Evolutionary conservation across 1,284 basidiomycete species (phyloP).

Genomic region (Ganoderma meredithae): DNA sequence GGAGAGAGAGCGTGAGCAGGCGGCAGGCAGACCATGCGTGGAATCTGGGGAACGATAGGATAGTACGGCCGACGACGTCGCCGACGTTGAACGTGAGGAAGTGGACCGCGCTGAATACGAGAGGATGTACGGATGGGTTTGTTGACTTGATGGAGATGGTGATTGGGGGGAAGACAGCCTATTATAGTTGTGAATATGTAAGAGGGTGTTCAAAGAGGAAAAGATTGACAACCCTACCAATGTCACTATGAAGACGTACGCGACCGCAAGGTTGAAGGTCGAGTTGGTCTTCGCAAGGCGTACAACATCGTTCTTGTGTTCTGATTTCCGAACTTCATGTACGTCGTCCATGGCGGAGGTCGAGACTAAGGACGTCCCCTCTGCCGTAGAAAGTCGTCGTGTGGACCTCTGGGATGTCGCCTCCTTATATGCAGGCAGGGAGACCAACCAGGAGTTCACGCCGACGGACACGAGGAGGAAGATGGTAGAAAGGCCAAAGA

Average conservation of each 20-base stretch:
- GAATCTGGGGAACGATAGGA: slow-evolving; percentile 72
- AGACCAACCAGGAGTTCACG: slow-evolving; percentile 64
- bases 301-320: slow-evolving; percentile 47
- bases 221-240: slow-evolving; percentile 59
- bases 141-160: slow-evolving; percentile 79
- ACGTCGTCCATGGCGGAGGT: slow-evolving; percentile 17
- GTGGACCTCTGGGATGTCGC: slow-evolving; percentile 51
- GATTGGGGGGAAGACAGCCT: slow-evolving; percentile 89
- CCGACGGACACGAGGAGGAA: slow-evolving; percentile 63
- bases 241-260: slow-evolving; percentile 81
- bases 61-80: slow-evolving; percentile 80
- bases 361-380: slow-evolving; percentile 20
- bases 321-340: slow-evolving; percentile 18
- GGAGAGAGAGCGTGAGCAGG: slow-evolving; percentile 68
- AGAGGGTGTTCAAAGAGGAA: background rate
- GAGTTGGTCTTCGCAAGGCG: slow-evolving; percentile 71
- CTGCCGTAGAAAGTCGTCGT: slow-evolving; percentile 18
- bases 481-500: slow-evolving; percentile 73
- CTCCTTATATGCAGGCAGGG: slow-evolving; percentile 62
- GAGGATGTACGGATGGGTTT: slow-evolving; percentile 62
- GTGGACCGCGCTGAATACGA: slow-evolving; percentile 75
- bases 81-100: slow-evolving; percentile 81
- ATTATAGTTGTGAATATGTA: background rate
- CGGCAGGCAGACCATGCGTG: slow-evolving; percentile 71
- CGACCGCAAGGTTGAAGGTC: slow-evolving; percentile 74